A percentile compares a stretch with the other conserved stretches of the same genome.
Conservation (phyloP, 2,329 filamentous ascomycete genomes). For the Aspergillus sp. region DNA sequence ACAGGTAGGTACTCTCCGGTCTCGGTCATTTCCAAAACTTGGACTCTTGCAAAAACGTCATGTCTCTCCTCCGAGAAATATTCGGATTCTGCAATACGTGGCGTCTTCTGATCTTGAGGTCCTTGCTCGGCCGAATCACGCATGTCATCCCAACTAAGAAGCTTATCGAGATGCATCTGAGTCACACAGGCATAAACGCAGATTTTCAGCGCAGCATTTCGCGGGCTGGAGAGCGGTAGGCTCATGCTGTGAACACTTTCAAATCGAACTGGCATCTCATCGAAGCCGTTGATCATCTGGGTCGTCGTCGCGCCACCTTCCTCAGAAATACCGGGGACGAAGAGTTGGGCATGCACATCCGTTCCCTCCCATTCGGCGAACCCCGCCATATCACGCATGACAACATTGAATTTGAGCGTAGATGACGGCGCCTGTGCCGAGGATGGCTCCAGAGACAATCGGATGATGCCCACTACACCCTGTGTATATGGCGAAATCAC, state of each 20-base stretch:
- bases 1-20: slow-evolving; percentile 87
- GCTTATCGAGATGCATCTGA: slow-evolving; percentile 91
- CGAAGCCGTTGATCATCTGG: slow-evolving; percentile 89
- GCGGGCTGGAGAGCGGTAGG: slow-evolving; percentile 74
- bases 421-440: slow-evolving; percentile 88
- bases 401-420: slow-evolving; percentile 95
- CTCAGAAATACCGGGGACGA: slow-evolving; percentile 85
- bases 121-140: slow-evolving; percentile 65
- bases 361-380: slow-evolving; percentile 95
- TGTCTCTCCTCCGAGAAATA: slow-evolving; percentile 93
- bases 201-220: slow-evolving; percentile 74
- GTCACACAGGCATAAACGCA: slow-evolving; percentile 91
- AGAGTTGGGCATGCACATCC: slow-evolving; percentile 94
- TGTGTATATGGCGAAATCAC: slow-evolving; percentile 90
- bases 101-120: slow-evolving; percentile 59
- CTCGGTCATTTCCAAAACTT: slow-evolving; percentile 89
- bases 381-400: slow-evolving; percentile 93
- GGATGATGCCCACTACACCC: slow-evolving; percentile 85
- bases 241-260: slow-evolving; percentile 99
- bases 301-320: slow-evolving; percentile 92
- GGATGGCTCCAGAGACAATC: slow-evolving; percentile 87
- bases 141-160: slow-evolving; percentile 99
- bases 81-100: slow-evolving; percentile 83
- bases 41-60: slow-evolving; percentile 82
- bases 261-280: slow-evolving; percentile 87